Percentiles rank a stretch among this genome's conserved stretches.
These are phyloP conservation scores for Curvularia lunata DNA, from an alignment of 2,329 filamentous ascomycete species.

Conservation along the genomic window DNA sequence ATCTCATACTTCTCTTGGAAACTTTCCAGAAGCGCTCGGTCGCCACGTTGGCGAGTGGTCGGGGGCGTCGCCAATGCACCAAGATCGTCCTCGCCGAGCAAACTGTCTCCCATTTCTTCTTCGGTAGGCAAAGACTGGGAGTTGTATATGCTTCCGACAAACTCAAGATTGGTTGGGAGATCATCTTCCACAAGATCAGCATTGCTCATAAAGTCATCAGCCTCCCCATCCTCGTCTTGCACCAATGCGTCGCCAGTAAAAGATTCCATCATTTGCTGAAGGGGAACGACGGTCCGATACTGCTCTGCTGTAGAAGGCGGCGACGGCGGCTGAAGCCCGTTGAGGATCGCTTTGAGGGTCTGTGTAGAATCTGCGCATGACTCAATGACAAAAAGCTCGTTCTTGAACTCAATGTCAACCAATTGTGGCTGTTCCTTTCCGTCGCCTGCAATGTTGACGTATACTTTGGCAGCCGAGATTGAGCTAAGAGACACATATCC, in stretches of 20 bases:
- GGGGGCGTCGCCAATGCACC: slow-evolving; percentile 45
- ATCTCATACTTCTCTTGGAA: slow-evolving; percentile 63
- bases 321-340: slow-evolving; percentile 80
- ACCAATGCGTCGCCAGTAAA: slow-evolving; percentile 86
- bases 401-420: slow-evolving; percentile 80
- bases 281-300: slow-evolving; percentile 84
- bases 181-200: slow-evolving; percentile 51
- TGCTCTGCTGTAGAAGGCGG: slow-evolving; percentile 82
- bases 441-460: slow-evolving; percentile 65
- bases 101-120: slow-evolving; percentile 52
- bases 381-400: slow-evolving; percentile 87
- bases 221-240: slow-evolving; percentile 63
- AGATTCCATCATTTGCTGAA: slow-evolving; percentile 87
- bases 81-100: slow-evolving; percentile 51
- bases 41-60: slow-evolving; percentile 41
- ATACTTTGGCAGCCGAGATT: slow-evolving; percentile 78
- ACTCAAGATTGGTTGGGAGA: slow-evolving; percentile 50
- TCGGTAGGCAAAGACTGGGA: slow-evolving; percentile 49
- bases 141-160: slow-evolving; percentile 64
- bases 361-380: slow-evolving; percentile 97
- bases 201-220: slow-evolving; percentile 48
- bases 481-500: slow-evolving; percentile 89
- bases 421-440: slow-evolving; percentile 66
- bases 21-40: slow-evolving; percentile 54
- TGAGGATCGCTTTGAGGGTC: slow-evolving; percentile 80